Conservation (phyloP, 1,284 basidiomycete species). For the Vanrija sp. region DNA sequence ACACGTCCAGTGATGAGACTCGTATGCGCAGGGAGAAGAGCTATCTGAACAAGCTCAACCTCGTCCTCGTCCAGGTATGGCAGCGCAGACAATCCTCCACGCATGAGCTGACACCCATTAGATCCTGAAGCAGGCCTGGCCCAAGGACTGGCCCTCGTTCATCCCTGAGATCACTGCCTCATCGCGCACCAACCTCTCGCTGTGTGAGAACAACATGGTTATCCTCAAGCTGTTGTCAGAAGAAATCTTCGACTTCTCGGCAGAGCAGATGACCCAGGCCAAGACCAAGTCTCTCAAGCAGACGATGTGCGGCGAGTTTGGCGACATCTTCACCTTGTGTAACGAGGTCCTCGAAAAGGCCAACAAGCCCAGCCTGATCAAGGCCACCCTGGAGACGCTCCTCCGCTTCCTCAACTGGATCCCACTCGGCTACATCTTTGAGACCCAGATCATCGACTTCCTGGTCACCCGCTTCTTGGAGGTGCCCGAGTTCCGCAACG, state of each 20-base stretch:
- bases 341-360: constrained; percentile 96
- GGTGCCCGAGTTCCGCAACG: constrained; percentile 93
- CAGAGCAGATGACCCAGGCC: constrained; percentile 97
- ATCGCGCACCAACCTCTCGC: constrained; percentile 89
- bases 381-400: constrained; percentile 91
- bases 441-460: constrained; percentile 95
- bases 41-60: constrained; percentile 94
- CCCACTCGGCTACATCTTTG: constrained; percentile 97
- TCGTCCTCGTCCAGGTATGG: constrained; percentile 86
- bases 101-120: constrained; percentile 46
- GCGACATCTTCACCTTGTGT: constrained; percentile 92
- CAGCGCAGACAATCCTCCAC: background rate
- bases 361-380: constrained; percentile 93
- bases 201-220: constrained; percentile 99
- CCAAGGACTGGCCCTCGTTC: constrained; percentile 98
- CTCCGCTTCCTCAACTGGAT: constrained; percentile 99
- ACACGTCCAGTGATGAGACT: constrained; percentile 82
- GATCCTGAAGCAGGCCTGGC: constrained; percentile 99
- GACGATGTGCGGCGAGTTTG: constrained; percentile 95
- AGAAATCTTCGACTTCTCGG: constrained; percentile 98
- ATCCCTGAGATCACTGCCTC: constrained; percentile 97
- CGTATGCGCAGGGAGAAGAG: constrained; percentile 88
- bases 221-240: constrained; percentile 97
- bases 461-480: constrained; percentile 91
- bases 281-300: constrained; percentile 98